Conservation (phyloP, 495 filamentous ascomycete genomes). For the Bryoglossum gracile region DNA sequence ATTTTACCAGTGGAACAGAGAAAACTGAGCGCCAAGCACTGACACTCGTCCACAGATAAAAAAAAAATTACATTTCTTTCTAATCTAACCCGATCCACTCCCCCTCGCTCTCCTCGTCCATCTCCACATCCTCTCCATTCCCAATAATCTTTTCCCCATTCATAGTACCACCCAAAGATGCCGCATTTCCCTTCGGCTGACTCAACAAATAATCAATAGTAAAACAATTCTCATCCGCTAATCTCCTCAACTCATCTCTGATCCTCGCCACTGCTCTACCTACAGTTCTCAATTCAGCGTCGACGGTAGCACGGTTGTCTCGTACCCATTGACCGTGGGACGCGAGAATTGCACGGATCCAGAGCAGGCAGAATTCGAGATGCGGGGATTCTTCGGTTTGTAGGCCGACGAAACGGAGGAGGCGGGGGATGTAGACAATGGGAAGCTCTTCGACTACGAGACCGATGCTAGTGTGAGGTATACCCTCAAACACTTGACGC, state of each 20-base stretch:
- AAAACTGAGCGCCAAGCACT: too few species aligned
- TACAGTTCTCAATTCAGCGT: constrained; percentile 72
- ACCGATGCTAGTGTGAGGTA: constrained; percentile 66
- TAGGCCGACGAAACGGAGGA: constrained; percentile 78
- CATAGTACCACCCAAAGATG: neutral
- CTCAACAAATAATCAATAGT: constrained; percentile 68
- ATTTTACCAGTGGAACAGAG: too few species aligned
- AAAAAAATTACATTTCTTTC: too few species aligned
- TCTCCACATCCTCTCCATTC: constrained; percentile 14
- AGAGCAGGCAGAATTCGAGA: constrained; percentile 86
- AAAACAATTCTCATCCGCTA: constrained; percentile 83
- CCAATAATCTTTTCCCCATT: constrained; percentile 12
- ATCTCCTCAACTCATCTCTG: constrained; percentile 59
- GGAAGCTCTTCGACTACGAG: constrained; percentile 76
- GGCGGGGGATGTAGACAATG: constrained; percentile 71
- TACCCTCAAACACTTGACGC: constrained; percentile 74
- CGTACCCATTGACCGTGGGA: constrained; percentile 77
- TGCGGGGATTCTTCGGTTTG: constrained; percentile 87
- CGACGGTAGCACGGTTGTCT: constrained; percentile 66
- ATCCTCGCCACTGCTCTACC: constrained; percentile 71
- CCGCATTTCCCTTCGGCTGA: constrained; percentile 25
- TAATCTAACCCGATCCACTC: constrained; percentile 52
- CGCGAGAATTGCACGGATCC: constrained; percentile 80
- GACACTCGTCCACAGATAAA: too few species aligned
- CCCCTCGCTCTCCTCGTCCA: constrained; percentile 30